These are phyloP conservation scores for Fomitopsis serialis DNA, from an alignment of 768 basidiomycete genomes.

Conservation along the genomic window DNA sequence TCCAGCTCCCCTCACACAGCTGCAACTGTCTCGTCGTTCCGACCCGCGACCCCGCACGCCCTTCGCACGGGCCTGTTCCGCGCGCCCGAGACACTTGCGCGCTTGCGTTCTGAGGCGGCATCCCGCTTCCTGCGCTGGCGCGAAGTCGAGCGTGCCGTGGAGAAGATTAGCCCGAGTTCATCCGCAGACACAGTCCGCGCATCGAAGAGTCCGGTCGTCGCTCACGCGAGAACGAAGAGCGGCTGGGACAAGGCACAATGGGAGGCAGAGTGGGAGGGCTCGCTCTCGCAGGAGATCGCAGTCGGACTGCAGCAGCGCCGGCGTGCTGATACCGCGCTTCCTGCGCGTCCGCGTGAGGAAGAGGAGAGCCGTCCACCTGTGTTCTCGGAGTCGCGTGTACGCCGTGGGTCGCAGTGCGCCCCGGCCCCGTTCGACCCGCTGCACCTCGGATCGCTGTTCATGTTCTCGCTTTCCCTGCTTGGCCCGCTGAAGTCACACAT, in stretches of 20 bases:
- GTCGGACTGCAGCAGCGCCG: conserved; percentile 38
- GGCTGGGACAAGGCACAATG: conserved; percentile 58
- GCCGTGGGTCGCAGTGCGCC: conserved; percentile 13
- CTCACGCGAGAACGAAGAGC: background rate
- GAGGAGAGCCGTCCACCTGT: background rate
- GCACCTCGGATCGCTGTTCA: conserved; percentile 57
- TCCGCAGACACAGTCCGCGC: background rate
- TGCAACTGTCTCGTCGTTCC: conserved; percentile 40
- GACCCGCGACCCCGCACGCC: conserved; percentile 43
- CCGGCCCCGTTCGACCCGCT: conserved; percentile 52
- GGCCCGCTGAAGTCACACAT: conserved; percentile 35
- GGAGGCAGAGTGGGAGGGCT: conserved; percentile 61
- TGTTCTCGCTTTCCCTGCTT: conserved; percentile 57
- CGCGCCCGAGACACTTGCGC: conserved; percentile 53
- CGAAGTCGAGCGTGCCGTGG: conserved; percentile 57
- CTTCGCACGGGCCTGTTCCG: conserved; percentile 59
- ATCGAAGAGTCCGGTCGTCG: background rate
- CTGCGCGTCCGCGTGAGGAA: background rate
- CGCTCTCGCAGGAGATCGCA: conserved; percentile 60
- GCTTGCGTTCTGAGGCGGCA: conserved; percentile 56
- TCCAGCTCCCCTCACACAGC: background rate
- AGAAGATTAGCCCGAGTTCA: conserved; percentile 12
- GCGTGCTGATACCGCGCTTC: conserved; percentile 2
- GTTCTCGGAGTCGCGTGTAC: background rate
- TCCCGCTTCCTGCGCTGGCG: conserved; percentile 71